Evolutionary conservation across 2,329 filamentous ascomycete genomes (phyloP).

Genomic region (Colletotrichum sp.): DNA sequence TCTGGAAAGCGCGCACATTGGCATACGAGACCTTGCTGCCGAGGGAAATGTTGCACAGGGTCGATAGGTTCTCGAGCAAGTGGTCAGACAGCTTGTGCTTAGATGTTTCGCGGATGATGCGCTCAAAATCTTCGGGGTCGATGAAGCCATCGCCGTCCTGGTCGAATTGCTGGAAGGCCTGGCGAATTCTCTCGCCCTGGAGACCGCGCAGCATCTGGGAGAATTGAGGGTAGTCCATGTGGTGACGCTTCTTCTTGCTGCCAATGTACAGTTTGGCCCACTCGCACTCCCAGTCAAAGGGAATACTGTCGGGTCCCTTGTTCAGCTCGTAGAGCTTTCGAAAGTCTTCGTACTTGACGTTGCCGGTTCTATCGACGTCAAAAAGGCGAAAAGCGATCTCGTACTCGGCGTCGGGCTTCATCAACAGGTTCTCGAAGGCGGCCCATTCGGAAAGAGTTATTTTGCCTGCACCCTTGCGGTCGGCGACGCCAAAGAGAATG

Average conservation of each 20-base stretch:
- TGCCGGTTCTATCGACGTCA: constrained; percentile 82
- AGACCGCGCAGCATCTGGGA: constrained; percentile 96
- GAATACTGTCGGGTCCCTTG: constrained; percentile 83
- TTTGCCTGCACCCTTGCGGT: constrained; percentile 75
- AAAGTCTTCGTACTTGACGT: constrained; percentile 90
- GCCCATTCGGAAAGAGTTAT: constrained; percentile 87
- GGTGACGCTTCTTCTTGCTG: constrained; percentile 83
- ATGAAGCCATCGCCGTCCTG: constrained; percentile 94
- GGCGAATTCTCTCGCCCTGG: constrained; percentile 93
- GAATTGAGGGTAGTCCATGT: constrained; percentile 95
- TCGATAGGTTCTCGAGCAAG: constrained; percentile 86
- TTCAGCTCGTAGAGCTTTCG: constrained; percentile 84
- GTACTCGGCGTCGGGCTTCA: constrained; percentile 96
- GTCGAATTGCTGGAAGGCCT: constrained; percentile 93
- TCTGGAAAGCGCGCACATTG: constrained; percentile 97
- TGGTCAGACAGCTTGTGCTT: constrained; percentile 98
- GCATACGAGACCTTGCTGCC: constrained; percentile 96
- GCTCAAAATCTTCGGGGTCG: constrained; percentile 92
- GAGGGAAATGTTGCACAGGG: constrained; percentile 91
- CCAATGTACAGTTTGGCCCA: constrained; percentile 97
- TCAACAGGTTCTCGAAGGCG: constrained; percentile 90
- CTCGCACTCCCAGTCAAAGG: constrained; percentile 96
- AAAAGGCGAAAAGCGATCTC: constrained; percentile 98
- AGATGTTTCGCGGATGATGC: constrained; percentile 92
- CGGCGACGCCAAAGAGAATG: constrained; percentile 90